phyloP scores from a whole-genome alignment of 106 monocot genomes.

The Iris macrosiphon region DNA sequence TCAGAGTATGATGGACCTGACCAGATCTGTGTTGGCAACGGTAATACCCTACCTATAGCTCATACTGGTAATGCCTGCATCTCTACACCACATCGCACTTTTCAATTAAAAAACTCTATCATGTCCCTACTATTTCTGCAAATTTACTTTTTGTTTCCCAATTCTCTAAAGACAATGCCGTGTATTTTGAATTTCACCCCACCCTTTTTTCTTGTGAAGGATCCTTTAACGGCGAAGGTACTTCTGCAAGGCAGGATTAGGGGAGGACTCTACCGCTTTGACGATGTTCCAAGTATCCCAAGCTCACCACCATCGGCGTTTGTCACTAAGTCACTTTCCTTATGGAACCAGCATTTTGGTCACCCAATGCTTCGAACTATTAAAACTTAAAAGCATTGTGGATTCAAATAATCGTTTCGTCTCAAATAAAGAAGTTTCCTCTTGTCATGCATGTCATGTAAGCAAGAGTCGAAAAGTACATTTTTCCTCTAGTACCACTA shows the following conservation, averaged over 20 bases:
- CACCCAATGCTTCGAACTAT: not conserved
- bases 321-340: not conserved
- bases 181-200: not conserved
- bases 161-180: constrained; percentile 2
- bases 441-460: not conserved
- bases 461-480: not conserved
- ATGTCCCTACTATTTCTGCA: not conserved
- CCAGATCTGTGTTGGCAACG: too few relatives aligned
- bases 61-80: not conserved
- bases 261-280: not conserved
- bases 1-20: not conserved
- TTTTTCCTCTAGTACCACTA: not conserved
- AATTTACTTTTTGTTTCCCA: not conserved
- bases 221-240: not conserved
- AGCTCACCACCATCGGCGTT: not conserved
- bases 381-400: not conserved
- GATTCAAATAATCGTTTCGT: not conserved
- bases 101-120: not conserved
- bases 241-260: not conserved
- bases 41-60: not conserved
- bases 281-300: not conserved
- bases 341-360: not conserved
- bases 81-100: not conserved
- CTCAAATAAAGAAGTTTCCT: not conserved
- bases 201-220: constrained; percentile 3